These are phyloP conservation scores for Pleurotus sapidus DNA, from an alignment of 768 basidiomycete species.

Conservation along the genomic window DNA sequence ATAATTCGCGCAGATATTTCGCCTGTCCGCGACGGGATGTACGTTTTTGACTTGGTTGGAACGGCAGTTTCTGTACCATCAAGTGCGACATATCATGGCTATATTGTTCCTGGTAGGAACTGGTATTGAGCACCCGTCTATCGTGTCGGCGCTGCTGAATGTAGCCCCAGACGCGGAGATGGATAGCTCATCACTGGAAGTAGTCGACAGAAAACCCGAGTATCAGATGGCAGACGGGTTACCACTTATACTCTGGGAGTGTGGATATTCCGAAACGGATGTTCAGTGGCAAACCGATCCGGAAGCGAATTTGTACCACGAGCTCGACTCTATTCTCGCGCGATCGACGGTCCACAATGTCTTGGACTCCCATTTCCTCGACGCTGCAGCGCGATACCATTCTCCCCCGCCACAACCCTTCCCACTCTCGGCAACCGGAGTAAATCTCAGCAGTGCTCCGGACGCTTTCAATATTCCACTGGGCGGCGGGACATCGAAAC, in stretches of 20 bases:
- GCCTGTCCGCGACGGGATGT: constrained; percentile 38
- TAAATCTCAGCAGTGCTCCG: not conserved
- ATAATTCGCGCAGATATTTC: constrained; percentile 67
- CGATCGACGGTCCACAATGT: constrained; percentile 64
- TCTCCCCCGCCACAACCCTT: constrained; percentile 33
- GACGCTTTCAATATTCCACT: constrained; percentile 48
- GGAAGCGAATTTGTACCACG: constrained; percentile 40
- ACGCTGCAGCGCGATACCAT: constrained; percentile 52
- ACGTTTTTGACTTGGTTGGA: constrained; percentile 83
- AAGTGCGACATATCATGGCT: constrained; percentile 94
- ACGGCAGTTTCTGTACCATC: constrained; percentile 93
- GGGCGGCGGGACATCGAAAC: constrained; percentile 68
- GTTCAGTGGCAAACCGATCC: constrained; percentile 66
- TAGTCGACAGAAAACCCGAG: constrained; percentile 74
- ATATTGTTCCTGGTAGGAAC: constrained; percentile 86
- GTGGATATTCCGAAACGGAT: constrained; percentile 64
- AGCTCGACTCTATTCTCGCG: constrained; percentile 50
- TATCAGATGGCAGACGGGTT: constrained; percentile 94
- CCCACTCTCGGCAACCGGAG: constrained; percentile 24
- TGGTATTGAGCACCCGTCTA: constrained; percentile 68
- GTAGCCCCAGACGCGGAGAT: constrained; percentile 34
- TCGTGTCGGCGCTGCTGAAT: constrained; percentile 76
- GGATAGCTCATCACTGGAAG: constrained; percentile 32
- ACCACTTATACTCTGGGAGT: constrained; percentile 91
- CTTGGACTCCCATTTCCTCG: constrained; percentile 64